Conservation (phyloP, 1,284 basidiomycete species). For the Microbotryum violaceum region DNA sequence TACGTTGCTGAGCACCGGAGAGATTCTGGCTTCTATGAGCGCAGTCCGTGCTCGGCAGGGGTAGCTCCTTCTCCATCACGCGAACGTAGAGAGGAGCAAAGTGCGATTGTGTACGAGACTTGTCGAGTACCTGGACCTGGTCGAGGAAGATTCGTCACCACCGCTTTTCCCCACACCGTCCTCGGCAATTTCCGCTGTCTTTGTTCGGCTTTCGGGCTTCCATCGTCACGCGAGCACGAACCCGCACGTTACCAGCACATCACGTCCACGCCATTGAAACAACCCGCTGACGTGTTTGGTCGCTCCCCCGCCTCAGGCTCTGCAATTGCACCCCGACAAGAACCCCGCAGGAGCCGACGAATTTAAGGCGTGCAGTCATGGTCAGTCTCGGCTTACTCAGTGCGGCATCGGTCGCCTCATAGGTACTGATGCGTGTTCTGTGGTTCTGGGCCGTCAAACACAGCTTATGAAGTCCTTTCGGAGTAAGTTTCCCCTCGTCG, state of each 20-base stretch:
- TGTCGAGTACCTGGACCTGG: no score
- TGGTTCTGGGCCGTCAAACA: neutral
- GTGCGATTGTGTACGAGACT: no score
- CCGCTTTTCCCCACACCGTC: no score
- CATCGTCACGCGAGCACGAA: neutral
- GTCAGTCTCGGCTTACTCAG: conserved; percentile 47
- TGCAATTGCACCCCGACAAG: conserved; percentile 66
- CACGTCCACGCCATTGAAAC: no score
- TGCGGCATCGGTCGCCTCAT: no score
- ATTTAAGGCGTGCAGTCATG: conserved; percentile 97
- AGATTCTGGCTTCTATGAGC: neutral
- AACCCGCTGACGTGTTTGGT: neutral
- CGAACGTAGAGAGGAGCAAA: no score
- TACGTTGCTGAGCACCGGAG: neutral
- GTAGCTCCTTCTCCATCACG: no score
- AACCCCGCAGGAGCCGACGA: conserved; percentile 55
- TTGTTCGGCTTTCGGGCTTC: no score
- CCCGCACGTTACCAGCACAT: neutral
- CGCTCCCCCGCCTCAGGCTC: conserved; percentile 45
- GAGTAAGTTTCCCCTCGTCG: conserved; percentile 57
- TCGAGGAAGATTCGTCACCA: no score
- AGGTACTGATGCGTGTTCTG: neutral
- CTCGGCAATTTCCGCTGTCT: no score
- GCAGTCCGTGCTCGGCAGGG: neutral
- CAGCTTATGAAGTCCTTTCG: conserved; percentile 77